Evolutionary conservation across 2,329 filamentous ascomycete species (phyloP).

Genomic region (Pseudocercospora crystallina): DNA sequence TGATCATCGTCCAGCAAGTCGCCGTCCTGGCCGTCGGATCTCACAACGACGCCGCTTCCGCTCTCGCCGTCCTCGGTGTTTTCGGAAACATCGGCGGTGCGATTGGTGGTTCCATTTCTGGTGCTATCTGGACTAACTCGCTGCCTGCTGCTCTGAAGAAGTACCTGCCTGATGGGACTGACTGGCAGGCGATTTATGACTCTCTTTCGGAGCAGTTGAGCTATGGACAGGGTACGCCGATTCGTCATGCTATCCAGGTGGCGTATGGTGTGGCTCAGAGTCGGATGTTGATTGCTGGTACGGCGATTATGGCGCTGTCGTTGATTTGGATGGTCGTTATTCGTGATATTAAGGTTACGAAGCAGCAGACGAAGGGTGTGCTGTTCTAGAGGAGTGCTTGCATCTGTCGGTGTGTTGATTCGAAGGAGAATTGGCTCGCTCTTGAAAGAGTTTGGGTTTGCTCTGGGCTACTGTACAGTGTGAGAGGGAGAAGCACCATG

Average conservation of each 20-base stretch:
- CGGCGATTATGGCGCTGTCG: constrained; percentile 30
- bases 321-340: constrained; percentile 33
- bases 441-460: not conserved
- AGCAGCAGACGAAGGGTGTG: constrained; percentile 37
- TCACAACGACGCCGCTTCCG: constrained; percentile 36
- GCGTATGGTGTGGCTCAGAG: constrained; percentile 7
- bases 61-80: constrained; percentile 37
- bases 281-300: constrained; percentile 42
- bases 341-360: constrained; percentile 36
- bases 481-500: too few species aligned
- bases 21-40: constrained; percentile 36
- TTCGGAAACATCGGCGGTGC: constrained; percentile 36
- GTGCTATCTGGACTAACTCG: constrained; percentile 37
- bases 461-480: not conserved
- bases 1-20: constrained; percentile 36
- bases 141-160: constrained; percentile 20
- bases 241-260: constrained; percentile 48
- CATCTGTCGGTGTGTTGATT: not conserved
- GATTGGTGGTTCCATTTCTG: constrained; percentile 36
- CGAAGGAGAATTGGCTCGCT: too few species aligned
- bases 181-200: constrained; percentile 39
- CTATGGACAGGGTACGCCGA: constrained; percentile 44
- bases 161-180: constrained; percentile 47
- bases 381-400: constrained; percentile 25
- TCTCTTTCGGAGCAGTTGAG: constrained; percentile 38